phyloP scores from a whole-genome alignment of 1,284 basidiomycete genomes.

The Fomitopsis palustris region DNA sequence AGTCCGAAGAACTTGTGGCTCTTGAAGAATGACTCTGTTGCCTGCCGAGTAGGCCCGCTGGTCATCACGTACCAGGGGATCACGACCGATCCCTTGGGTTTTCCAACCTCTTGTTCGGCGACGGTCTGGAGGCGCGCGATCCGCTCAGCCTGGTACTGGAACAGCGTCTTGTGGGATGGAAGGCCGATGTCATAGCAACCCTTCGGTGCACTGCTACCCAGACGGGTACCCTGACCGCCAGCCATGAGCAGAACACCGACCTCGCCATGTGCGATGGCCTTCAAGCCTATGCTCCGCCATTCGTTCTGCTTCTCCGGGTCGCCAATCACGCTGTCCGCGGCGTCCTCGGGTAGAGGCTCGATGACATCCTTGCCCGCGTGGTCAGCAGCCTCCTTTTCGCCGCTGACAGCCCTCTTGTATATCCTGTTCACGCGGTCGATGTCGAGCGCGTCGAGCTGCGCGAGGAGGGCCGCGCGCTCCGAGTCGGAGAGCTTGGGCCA shows the following conservation, averaged over 20 bases:
- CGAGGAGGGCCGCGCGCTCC: slow-evolving; percentile 63
- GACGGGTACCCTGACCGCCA: slow-evolving; percentile 94
- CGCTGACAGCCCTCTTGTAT: slow-evolving; percentile 73
- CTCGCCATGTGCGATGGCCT: slow-evolving; percentile 77
- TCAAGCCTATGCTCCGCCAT: slow-evolving; percentile 76
- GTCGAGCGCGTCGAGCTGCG: slow-evolving; percentile 82
- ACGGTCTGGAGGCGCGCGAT: slow-evolving; percentile 82
- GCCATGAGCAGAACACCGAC: slow-evolving; percentile 97
- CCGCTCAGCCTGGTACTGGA: slow-evolving; percentile 96
- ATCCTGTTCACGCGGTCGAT: slow-evolving; percentile 90
- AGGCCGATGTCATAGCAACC: slow-evolving; percentile 98
- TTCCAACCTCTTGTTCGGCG: slow-evolving; percentile 57
- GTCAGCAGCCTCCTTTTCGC: slow-evolving; percentile 55
- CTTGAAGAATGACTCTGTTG: slow-evolving; percentile 86
- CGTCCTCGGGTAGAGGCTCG: slow-evolving; percentile 76
- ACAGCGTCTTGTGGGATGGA: slow-evolving; percentile 90
- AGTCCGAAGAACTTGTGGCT: slow-evolving; percentile 85
- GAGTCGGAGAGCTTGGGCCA: slow-evolving; percentile 69
- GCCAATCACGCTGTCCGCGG: slow-evolving; percentile 62
- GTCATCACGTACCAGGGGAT: slow-evolving; percentile 99
- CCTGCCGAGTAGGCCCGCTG: slow-evolving; percentile 88
- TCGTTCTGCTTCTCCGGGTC: slow-evolving; percentile 54
- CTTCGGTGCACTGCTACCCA: slow-evolving; percentile 92
- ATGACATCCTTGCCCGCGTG: slow-evolving; percentile 49
- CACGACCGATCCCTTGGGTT: slow-evolving; percentile 54